phyloP scores from a whole-genome alignment of 441 rosid genomes.

The Mallotus japonicus region DNA sequence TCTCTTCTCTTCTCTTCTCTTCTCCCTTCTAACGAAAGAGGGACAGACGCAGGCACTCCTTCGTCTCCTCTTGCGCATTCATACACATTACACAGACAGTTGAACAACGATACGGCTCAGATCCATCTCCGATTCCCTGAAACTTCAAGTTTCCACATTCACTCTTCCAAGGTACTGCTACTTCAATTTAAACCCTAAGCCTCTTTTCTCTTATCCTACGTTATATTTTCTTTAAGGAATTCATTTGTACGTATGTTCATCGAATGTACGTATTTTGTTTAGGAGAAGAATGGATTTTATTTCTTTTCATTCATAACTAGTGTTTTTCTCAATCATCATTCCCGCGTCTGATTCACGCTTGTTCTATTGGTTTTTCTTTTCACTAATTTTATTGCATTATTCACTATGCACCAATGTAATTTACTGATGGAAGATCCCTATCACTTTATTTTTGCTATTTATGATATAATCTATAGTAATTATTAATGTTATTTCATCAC shows the following conservation, averaged over 20 bases:
- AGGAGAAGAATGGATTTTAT: background rate
- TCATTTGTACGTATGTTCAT: background rate
- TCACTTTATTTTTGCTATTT: background rate
- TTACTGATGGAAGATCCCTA: background rate
- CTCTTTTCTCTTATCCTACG: background rate
- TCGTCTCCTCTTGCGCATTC: background rate
- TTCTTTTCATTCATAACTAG: background rate
- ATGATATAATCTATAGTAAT: too few relatives aligned
- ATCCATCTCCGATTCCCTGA: conserved; percentile 8
- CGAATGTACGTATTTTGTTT: background rate
- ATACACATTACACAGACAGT: too few relatives aligned
- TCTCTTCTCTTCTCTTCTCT: too few relatives aligned
- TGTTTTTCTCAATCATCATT: background rate
- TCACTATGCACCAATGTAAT: background rate
- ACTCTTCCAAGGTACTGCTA: background rate
- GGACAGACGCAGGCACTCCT: too few relatives aligned
- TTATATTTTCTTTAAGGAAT: background rate
- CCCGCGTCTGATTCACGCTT: background rate
- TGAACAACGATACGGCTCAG: conserved; percentile 4
- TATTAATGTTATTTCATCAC: too few relatives aligned
- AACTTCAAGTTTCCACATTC: background rate
- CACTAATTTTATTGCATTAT: too few relatives aligned
- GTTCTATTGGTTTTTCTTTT: background rate
- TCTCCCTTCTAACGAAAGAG: too few relatives aligned
- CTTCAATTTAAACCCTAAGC: background rate